Conservation (phyloP, 371 early-diverging fungal species). For the Fennellomyces sp. region DNA sequence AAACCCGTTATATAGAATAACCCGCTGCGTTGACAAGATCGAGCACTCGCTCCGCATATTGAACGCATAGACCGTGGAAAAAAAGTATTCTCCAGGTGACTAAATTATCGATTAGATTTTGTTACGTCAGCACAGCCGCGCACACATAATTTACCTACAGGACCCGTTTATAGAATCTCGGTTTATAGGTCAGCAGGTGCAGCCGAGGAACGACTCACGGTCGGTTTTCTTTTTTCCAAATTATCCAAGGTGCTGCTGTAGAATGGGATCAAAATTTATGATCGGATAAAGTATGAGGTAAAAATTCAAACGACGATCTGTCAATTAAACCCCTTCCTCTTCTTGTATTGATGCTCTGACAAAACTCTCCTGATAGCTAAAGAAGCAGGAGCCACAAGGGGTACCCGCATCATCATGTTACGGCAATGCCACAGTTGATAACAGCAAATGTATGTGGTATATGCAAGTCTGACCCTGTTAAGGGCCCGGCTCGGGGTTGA, state of each 20-base stretch:
- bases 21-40: no score
- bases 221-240: no score
- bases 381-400: neutral
- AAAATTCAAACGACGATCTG: neutral
- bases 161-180: no score
- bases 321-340: neutral
- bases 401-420: slow-evolving; percentile 5
- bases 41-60: no score
- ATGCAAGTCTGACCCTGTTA: neutral
- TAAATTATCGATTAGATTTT: neutral
- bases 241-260: no score
- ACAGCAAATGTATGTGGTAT: neutral
- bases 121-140: neutral
- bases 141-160: neutral
- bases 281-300: no score
- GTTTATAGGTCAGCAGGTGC: no score
- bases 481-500: neutral
- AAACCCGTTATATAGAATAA: no score
- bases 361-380: neutral
- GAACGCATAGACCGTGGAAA: no score
- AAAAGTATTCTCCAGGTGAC: no score
- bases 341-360: neutral
- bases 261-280: no score
- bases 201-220: neutral
- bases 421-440: neutral